Base-by-base conservation (phyloP, 1,284 basidiomycete species). In the Ustilago tritici region DNA sequence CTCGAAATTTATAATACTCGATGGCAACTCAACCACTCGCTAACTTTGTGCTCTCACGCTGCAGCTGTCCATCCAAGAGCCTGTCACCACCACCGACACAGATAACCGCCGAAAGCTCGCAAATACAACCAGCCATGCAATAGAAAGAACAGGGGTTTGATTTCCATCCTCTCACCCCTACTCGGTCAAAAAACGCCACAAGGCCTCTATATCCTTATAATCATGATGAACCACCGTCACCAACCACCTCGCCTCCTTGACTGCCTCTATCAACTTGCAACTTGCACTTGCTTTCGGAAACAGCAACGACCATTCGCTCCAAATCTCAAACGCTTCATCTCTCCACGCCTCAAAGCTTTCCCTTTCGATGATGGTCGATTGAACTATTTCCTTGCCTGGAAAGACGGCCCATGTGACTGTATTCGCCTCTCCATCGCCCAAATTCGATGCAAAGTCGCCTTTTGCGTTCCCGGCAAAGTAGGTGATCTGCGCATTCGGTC, bases 301-400 rank as follows among this genome's bases (percentile, higher is more conserved):
- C 70, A 94, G 91, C 31, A 92, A 90, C 19, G 94, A 92, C 96
- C 97, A 99, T 79, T 96, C 93, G 2, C 90, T 89, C 96, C 96
- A 99, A 75, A 97, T 96, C 9, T 92, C 92, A 85, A 98, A 99
- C 0, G 95, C 96, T 87, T 99, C 97, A 47, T 97, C 94, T 88
- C 91, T 88, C 88, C 88, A 88, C 3, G 87, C 87, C 41, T 83
- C 83, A 85, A 88, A 88, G 31, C 85, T 87, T 61, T 87, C 85
- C 72, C 86, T 84, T 67, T 88, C 88, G 53, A 88, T 88, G 43
- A 88, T 81, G 6, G 88, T 88, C 12, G 87, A 86, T 63, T 87
- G 87, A 8, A 87, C 87, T 9, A 88, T 87, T 69, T 88, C 88
- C 67, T 87, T 87, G 17, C 87, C 87, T 10, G 86, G 84, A 61